Evolutionary conservation across 495 filamentous ascomycete species (phyloP).

Genomic region (Rhizodiscina lignyota): DNA sequence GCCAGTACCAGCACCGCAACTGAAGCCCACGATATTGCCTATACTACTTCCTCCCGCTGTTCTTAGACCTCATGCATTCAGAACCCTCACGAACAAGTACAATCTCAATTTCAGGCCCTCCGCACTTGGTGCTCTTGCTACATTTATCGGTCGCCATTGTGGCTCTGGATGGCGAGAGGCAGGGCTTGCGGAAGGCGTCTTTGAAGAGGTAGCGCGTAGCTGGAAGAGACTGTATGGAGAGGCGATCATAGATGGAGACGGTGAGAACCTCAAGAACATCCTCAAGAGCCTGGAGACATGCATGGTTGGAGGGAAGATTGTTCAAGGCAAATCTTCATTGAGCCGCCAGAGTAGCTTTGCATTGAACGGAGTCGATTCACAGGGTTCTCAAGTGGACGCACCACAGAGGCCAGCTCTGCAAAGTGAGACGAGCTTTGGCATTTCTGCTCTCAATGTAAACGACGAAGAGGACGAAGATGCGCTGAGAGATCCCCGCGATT

Average conservation of each 20-base stretch:
- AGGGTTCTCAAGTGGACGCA: not conserved
- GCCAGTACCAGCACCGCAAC: conserved; percentile 28
- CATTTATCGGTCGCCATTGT: conserved; percentile 83
- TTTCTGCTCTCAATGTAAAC: conserved; percentile 41
- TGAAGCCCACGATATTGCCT: conserved; percentile 64
- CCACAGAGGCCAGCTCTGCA: not conserved
- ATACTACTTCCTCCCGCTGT: conserved; percentile 77
- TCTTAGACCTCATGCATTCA: conserved; percentile 79
- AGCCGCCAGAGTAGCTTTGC: conserved; percentile 44
- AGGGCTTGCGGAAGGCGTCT: conserved; percentile 75
- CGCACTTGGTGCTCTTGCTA: conserved; percentile 65
- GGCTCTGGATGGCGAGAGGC: conserved; percentile 94
- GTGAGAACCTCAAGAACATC: conserved; percentile 60
- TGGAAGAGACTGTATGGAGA: conserved; percentile 77
- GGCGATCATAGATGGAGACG: conserved; percentile 69
- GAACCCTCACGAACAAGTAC: conserved; percentile 94
- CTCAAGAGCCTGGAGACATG: conserved; percentile 65
- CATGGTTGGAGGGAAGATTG: conserved; percentile 65
- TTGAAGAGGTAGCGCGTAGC: conserved; percentile 75
- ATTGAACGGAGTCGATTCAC: conserved; percentile 11
- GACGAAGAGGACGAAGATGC: conserved; percentile 37
- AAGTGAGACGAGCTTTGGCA: conserved; percentile 39
- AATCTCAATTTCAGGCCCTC: conserved; percentile 84
- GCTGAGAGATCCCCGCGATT: conserved; percentile 47
- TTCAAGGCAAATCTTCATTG: conserved; percentile 18